A percentile compares a stretch with the other conserved stretches of the same genome.
These are phyloP conservation scores for Pseudocercospora eumusae DNA, from an alignment of 2,329 filamentous ascomycete species.

Conservation along the genomic window DNA sequence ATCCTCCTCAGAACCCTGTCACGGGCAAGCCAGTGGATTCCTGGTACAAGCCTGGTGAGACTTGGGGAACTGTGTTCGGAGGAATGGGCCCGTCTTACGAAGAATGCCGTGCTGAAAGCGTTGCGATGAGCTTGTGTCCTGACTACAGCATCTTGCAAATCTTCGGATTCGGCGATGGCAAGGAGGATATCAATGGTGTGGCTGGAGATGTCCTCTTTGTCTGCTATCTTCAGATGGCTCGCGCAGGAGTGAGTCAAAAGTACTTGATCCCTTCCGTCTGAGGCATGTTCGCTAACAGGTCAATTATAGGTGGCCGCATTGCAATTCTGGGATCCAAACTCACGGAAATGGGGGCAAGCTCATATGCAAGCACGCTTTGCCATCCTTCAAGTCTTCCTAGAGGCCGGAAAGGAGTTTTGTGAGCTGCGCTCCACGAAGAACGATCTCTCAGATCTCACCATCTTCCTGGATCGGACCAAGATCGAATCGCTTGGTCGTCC, in stretches of 20 bases:
- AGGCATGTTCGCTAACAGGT: not conserved
- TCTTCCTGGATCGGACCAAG: constrained; percentile 80
- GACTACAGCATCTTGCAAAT: constrained; percentile 87
- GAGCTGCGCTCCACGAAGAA: constrained; percentile 73
- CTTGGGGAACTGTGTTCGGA: constrained; percentile 91
- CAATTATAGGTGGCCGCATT: not conserved
- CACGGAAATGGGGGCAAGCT: constrained; percentile 81
- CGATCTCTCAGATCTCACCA: constrained; percentile 72
- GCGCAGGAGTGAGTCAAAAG: constrained; percentile 75
- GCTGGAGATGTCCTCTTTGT: constrained; percentile 87
- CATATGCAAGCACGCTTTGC: constrained; percentile 57
- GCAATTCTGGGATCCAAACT: constrained; percentile 93
- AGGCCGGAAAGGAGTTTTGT: constrained; percentile 84
- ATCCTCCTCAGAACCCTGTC: constrained; percentile 79
- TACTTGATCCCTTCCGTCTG: not conserved
- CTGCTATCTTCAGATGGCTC: constrained; percentile 89
- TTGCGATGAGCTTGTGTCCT: constrained; percentile 87
- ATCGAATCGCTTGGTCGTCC: constrained; percentile 80
- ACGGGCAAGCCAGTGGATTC: constrained; percentile 74
- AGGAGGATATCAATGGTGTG: constrained; percentile 67
- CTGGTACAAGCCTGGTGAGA: constrained; percentile 94
- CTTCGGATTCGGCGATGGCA: constrained; percentile 85
- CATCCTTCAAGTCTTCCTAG: constrained; percentile 80
- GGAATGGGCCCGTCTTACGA: constrained; percentile 84
- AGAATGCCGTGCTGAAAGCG: constrained; percentile 90